phyloP scores from a whole-genome alignment of 371 early-diverging fungal species.

The Rhizopus microsporus region DNA sequence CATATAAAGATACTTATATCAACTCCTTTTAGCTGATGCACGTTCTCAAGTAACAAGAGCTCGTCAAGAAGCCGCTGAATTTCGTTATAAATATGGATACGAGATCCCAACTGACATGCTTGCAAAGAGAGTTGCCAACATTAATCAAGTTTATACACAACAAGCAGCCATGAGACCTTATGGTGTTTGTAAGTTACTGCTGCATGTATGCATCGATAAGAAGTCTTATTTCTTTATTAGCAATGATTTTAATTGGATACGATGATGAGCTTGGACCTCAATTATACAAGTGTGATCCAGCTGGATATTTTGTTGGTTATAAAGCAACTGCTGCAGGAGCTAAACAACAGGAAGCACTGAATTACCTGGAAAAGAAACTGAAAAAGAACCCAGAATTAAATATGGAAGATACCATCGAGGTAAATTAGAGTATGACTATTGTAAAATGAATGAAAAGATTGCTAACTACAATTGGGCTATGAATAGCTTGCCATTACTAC shows the following conservation, averaged over 20 bases:
- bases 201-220: neutral
- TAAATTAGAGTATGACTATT: conserved; percentile 26
- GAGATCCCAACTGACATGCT: conserved; percentile 96
- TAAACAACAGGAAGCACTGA: conserved; percentile 96
- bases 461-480: neutral
- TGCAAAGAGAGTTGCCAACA: conserved; percentile 95
- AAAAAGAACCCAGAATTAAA: conserved; percentile 84
- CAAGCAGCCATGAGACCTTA: conserved; percentile 98
- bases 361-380: conserved; percentile 96
- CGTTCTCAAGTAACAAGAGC: conserved; percentile 91
- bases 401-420: conserved; percentile 92
- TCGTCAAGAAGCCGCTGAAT: conserved; percentile 96
- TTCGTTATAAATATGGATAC: conserved; percentile 97
- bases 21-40: conserved; percentile 76
- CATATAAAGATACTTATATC: neutral
- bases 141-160: conserved; percentile 98
- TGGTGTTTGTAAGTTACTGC: conserved; percentile 83
- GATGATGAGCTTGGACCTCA: conserved; percentile 97
- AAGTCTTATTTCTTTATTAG: conserved; percentile 33
- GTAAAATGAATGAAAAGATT: neutral
- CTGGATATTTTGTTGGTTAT: conserved; percentile 97
- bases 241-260: conserved; percentile 95
- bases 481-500: conserved; percentile 90
- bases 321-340: conserved; percentile 97
- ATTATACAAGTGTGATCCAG: conserved; percentile 97